These are phyloP conservation scores for Aspergillus tamarii DNA, from an alignment of 2,329 filamentous ascomycete genomes.

Conservation along the genomic window DNA sequence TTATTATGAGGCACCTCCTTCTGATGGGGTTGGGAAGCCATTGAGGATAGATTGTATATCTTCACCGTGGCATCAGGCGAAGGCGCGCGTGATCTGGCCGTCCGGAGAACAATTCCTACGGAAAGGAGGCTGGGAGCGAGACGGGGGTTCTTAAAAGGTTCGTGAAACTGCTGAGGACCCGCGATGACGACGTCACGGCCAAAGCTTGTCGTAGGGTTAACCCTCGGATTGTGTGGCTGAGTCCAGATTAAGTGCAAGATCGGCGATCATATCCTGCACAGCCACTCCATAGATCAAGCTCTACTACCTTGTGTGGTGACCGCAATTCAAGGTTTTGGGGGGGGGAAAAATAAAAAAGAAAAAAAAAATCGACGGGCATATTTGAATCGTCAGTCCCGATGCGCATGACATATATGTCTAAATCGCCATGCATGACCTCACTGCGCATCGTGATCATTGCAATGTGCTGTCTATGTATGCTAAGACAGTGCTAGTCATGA, in stretches of 20 bases:
- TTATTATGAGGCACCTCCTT: conserved; percentile 55
- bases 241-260: background rate
- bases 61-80: background rate
- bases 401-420: background rate
- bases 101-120: background rate
- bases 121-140: background rate
- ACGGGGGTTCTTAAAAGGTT: background rate
- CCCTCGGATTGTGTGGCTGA: background rate
- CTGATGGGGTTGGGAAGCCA: conserved; percentile 33
- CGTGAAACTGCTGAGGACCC: background rate
- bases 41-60: conserved; percentile 15
- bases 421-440: background rate
- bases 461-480: background rate
- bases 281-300: background rate
- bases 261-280: background rate
- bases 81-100: background rate
- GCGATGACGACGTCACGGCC: conserved; percentile 7
- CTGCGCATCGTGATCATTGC: background rate
- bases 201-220: conserved; percentile 8
- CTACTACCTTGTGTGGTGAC: background rate
- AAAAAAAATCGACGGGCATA: background rate
- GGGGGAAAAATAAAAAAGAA: too few relatives aligned
- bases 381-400: background rate
- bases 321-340: background rate
- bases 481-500: background rate